Conservation (phyloP, 1,284 basidiomycete species). For the Ganoderma sinense region DNA sequence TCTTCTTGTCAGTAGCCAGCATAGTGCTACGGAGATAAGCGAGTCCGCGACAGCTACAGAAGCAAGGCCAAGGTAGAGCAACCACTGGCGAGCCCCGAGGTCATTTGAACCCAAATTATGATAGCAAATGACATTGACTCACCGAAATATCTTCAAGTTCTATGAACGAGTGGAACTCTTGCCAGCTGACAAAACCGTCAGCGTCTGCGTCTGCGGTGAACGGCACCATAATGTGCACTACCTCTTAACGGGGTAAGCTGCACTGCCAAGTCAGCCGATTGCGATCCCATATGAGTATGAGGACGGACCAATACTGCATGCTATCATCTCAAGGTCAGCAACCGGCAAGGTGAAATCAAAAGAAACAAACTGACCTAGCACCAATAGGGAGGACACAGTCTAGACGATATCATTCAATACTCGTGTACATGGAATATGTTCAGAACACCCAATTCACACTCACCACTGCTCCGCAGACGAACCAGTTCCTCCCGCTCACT, state of each 20-base stretch:
- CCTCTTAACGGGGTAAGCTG: neutral
- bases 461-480: neutral
- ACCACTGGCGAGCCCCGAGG: neutral
- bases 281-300: neutral
- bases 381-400: neutral
- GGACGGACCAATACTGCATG: neutral
- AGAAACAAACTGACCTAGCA: neutral
- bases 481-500: constrained; percentile 9
- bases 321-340: neutral
- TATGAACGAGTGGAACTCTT: too few relatives aligned
- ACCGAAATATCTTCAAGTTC: neutral
- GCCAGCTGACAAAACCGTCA: neutral
- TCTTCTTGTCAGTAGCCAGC: neutral
- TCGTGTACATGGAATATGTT: neutral
- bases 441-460: neutral
- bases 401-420: neutral
- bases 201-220: neutral
- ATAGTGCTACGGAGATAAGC: neutral
- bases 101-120: neutral
- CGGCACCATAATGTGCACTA: neutral
- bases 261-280: neutral
- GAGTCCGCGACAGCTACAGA: neutral
- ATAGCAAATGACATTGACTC: neutral
- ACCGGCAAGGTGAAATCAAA: neutral
- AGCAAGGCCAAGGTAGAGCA: neutral